Evolutionary conservation across 169 alveolate species (phyloP), one percentile per base, ranked within the genome.

Genomic region (Besnoitia besnoiti): DNA sequence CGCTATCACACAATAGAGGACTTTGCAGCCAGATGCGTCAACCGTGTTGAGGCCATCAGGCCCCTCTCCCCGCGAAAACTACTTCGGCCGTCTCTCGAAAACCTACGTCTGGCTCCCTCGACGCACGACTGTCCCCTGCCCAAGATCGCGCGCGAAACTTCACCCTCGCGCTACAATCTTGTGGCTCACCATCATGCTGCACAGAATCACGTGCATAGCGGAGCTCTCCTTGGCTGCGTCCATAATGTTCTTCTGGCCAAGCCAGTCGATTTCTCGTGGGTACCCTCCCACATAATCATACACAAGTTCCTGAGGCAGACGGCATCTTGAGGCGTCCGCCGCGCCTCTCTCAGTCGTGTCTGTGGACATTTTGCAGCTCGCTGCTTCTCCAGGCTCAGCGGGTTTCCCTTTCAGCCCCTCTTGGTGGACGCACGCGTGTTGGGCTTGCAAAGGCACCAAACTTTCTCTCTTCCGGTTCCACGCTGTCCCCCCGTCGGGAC

Each of bases 201-300:
- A 79, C 12, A 79, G 40, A 14, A 79, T 61, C 10, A 79, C 35
- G 12, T 79, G 55, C 88, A 33, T 42, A 8, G 35, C 88, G 1
- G 51, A 24, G 16, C 30, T 61, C 35, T 42, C 47, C 55, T 44
- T 79, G 39, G 88, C 88, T 2, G 61, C 61, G 40, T 79, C 61
- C 21, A 79, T 44, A 30, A 42, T 33, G 40, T 79, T 79, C 61
- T 42, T 44, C 35, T 33, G 37, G 24, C 88, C 88, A 7, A 42
- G 62, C 55, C 61, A 79, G 35, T 79, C 88, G 62, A 79, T 40
- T 42, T 79, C 88, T 40, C 61, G 79, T 42, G 85, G 50, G 10
- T 27, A 19, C 49, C 42, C 85, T 3, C 85, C 27, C 12, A 75
- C 51, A 35, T 37, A 75, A 8, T 33, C 85, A 24, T 37, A 75